Conservation (phyloP, 495 filamentous ascomycete species). For the Rusavskia elegans region DNA sequence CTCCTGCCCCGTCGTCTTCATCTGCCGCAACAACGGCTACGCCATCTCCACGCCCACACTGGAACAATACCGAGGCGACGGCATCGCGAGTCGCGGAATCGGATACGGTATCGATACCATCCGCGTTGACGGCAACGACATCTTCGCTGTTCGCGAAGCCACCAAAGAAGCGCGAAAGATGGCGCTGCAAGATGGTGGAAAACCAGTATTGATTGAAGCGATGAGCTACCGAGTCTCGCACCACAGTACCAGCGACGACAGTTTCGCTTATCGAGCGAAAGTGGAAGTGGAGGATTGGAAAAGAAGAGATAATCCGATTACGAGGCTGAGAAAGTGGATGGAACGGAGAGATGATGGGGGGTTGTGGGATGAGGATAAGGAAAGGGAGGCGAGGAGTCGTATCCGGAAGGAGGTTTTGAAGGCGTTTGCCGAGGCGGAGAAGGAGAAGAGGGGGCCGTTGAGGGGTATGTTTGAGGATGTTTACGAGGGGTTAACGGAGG, state of each 20-base stretch:
- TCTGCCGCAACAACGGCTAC: slow-evolving; percentile 96
- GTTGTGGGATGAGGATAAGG: slow-evolving; percentile 69
- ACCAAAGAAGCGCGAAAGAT: slow-evolving; percentile 62
- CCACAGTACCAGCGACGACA: slow-evolving; percentile 96
- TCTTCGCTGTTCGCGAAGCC: slow-evolving; percentile 81
- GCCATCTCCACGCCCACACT: slow-evolving; percentile 90
- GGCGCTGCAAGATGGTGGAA: slow-evolving; percentile 61
- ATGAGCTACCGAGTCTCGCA: slow-evolving; percentile 97
- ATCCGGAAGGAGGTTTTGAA: slow-evolving; percentile 61
- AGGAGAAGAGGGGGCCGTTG: slow-evolving; percentile 72
- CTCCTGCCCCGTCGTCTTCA: slow-evolving; percentile 79
- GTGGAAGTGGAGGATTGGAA: slow-evolving; percentile 99
- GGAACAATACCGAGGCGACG: slow-evolving; percentile 94
- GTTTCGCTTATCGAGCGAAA: slow-evolving; percentile 83
- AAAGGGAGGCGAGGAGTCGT: slow-evolving; percentile 51
- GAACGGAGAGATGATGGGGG: slow-evolving; percentile 41
- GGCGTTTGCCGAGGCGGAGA: slow-evolving; percentile 77
- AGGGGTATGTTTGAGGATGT: slow-evolving; percentile 70
- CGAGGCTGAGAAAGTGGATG: slow-evolving; percentile 80
- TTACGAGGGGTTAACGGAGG: slow-evolving; percentile 75
- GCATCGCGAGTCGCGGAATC: slow-evolving; percentile 85
- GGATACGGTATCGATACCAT: slow-evolving; percentile 97
- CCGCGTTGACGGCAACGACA: slow-evolving; percentile 91
- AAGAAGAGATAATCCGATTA: slow-evolving; percentile 84
- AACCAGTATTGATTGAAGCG: slow-evolving; percentile 77